phyloP scores from a whole-genome alignment of 1,284 basidiomycete species.

The Ganoderma sinense region DNA sequence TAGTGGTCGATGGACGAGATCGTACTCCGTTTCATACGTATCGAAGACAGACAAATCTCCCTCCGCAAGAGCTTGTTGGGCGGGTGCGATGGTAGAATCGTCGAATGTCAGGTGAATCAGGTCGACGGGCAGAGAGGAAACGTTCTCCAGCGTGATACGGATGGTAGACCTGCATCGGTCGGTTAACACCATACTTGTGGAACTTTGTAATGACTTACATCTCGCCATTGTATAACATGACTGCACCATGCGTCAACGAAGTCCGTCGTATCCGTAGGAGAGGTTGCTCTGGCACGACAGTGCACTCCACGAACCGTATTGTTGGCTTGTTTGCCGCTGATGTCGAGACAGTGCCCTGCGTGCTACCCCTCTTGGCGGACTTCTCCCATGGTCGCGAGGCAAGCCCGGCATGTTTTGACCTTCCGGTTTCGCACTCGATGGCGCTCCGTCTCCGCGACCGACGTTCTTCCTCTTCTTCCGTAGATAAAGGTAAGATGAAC shows the following conservation, averaged over 20 bases:
- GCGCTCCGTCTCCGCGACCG: conserved; percentile 63
- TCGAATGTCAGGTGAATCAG: conserved; percentile 88
- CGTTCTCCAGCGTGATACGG: conserved; percentile 88
- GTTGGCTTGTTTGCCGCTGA: conserved; percentile 42
- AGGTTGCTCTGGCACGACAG: conserved; percentile 88
- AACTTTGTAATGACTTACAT: conserved; percentile 55
- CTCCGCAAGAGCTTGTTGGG: conserved; percentile 80
- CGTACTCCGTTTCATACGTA: conserved; percentile 91
- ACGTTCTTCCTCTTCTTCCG: conserved; percentile 75
- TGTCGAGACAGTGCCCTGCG: conserved; percentile 33
- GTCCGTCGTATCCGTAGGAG: conserved; percentile 85
- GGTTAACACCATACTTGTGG: conserved; percentile 6
- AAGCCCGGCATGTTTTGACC: conserved; percentile 77
- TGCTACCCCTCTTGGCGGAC: conserved; percentile 48
- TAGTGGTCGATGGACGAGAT: conserved; percentile 79
- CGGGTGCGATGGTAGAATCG: conserved; percentile 85
- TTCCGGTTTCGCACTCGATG: conserved; percentile 67
- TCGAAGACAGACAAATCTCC: conserved; percentile 85
- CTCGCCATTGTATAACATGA: conserved; percentile 96
- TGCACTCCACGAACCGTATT: conserved; percentile 71
- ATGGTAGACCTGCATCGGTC: conserved; percentile 69
- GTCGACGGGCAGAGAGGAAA: conserved; percentile 83
- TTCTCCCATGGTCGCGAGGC: conserved; percentile 69
- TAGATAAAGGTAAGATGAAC: conserved; percentile 80
- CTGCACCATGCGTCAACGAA: conserved; percentile 88